phyloP scores from a whole-genome alignment of 2,329 filamentous ascomycete species.

The Septoria petroselini region DNA sequence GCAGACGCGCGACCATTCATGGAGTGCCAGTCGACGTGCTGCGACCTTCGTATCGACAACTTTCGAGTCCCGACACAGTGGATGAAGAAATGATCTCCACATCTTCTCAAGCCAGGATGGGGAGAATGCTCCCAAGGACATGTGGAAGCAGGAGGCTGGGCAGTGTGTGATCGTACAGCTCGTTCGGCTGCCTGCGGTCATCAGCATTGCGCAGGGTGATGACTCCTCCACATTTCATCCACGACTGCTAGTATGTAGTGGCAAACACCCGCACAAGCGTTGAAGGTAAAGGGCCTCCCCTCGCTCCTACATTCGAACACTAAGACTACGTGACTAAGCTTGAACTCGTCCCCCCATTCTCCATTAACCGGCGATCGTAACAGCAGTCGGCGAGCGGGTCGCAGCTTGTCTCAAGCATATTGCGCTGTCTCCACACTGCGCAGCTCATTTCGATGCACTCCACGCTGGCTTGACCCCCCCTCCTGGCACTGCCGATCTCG shows the following conservation, averaged over 20 bases:
- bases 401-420: neutral
- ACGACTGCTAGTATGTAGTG: no score
- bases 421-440: neutral
- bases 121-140: constrained; percentile 44
- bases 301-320: constrained; percentile 17
- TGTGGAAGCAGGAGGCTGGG: constrained; percentile 46
- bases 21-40: constrained; percentile 48
- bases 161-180: constrained; percentile 17
- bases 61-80: constrained; percentile 43
- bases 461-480: neutral
- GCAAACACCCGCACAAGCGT: no score
- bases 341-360: neutral
- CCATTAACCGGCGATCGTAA: neutral
- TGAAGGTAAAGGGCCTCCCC: constrained; percentile 16
- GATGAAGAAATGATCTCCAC: constrained; percentile 44
- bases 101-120: constrained; percentile 44
- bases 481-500: neutral
- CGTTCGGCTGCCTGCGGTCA: no score
- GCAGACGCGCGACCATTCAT: constrained; percentile 47
- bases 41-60: constrained; percentile 52
- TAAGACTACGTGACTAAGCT: constrained; percentile 9
- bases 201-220: no score
- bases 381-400: neutral
- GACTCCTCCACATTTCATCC: no score
- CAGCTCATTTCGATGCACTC: neutral